Evolutionary conservation across 148 eudicot species (phyloP).

Genomic region (Gaultheria prostrata): DNA sequence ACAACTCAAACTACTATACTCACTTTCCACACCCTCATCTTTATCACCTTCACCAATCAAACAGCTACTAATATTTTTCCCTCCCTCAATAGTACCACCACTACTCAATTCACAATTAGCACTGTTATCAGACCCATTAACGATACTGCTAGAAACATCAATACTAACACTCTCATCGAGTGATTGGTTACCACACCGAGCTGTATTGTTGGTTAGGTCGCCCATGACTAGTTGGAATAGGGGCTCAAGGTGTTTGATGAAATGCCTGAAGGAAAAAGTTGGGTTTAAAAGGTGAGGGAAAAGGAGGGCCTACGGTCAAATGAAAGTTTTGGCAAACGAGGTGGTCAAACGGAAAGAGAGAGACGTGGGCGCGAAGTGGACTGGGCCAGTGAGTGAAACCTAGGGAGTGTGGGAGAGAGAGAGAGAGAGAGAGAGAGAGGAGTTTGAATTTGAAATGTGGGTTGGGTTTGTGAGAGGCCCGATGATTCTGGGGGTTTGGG

Average conservation of each 20-base stretch:
- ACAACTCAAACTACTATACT: constrained; percentile 53
- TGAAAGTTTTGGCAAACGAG: constrained; percentile 31
- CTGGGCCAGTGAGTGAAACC: not conserved
- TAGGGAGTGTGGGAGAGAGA: not conserved
- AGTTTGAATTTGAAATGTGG: constrained; percentile 14
- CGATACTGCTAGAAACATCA: constrained; percentile 23
- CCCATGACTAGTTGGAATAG: constrained; percentile 24
- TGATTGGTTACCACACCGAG: constrained; percentile 23
- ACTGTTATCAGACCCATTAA: constrained; percentile 30
- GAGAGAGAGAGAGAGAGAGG: not conserved
- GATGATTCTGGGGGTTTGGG: constrained; percentile 17
- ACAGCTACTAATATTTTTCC: not conserved
- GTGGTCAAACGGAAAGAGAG: constrained; percentile 53
- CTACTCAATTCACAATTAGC: constrained; percentile 19
- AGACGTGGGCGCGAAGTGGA: constrained; percentile 28
- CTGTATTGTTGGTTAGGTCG: constrained; percentile 4
- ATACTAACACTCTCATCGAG: constrained; percentile 19
- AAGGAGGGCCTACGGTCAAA: constrained; percentile 10
- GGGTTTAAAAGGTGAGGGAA: not conserved
- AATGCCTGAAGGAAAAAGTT: not conserved
- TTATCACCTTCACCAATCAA: constrained; percentile 14
- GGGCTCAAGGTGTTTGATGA: not conserved
- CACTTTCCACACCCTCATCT: constrained; percentile 35
- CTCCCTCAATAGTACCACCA: constrained; percentile 24
- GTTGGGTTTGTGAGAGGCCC: not conserved